Percentiles rank a stretch among this genome's conserved stretches.
Evolutionary conservation across 768 basidiomycete species (phyloP).

Genomic region (Suillus brevipes): DNA sequence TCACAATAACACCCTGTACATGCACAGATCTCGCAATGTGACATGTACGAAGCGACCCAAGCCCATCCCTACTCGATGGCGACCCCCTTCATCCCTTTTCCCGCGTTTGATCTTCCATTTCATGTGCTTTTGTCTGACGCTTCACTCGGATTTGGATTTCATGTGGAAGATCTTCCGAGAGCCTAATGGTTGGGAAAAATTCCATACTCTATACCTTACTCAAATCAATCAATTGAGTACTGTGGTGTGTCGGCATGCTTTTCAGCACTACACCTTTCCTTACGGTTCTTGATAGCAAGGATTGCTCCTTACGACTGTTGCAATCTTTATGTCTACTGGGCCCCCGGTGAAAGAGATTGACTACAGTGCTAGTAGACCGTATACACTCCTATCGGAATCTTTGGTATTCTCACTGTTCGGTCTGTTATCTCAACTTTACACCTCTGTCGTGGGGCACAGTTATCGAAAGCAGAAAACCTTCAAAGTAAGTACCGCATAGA

Average conservation of each 20-base stretch:
- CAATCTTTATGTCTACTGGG: background rate
- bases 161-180: constrained; percentile 4
- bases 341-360: background rate
- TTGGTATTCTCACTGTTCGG: background rate
- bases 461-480: background rate
- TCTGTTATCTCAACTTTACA: background rate
- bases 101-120: no score
- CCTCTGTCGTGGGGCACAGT: background rate
- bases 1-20: background rate
- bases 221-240: constrained; percentile 2
- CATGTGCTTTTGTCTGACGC: background rate
- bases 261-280: background rate
- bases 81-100: no score
- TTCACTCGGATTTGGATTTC: background rate
- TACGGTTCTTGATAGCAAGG: background rate
- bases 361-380: background rate
- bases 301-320: constrained; percentile 3
- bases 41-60: background rate
- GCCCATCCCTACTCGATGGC: no score
- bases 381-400: background rate
- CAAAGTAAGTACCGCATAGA: background rate
- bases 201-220: background rate
- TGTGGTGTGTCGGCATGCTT: background rate
- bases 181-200: background rate
- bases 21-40: background rate